Evolutionary conservation across 306 rosid species (phyloP).

Genomic region (apple (Malus domestica)): DNA sequence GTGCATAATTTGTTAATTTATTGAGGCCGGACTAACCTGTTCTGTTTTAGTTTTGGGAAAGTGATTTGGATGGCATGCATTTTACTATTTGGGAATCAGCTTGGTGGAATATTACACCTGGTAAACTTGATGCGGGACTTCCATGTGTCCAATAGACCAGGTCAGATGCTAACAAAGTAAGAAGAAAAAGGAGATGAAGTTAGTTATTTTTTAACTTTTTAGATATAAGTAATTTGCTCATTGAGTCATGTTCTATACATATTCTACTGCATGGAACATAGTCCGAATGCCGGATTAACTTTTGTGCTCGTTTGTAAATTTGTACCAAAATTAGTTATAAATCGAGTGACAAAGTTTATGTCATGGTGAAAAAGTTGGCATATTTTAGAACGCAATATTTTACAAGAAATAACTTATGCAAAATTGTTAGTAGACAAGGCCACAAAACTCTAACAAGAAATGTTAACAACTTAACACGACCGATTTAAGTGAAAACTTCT

Average conservation of each 20-base stretch:
- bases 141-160: constrained; percentile 3
- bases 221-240: not conserved
- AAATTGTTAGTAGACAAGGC: not conserved
- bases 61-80: not conserved
- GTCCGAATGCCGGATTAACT: too few relatives aligned
- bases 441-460: not conserved
- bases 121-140: constrained; percentile 4
- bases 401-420: not conserved
- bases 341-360: not conserved
- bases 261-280: too few relatives aligned
- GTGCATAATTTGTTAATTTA: not conserved
- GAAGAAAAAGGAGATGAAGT: not conserved
- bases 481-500: not conserved
- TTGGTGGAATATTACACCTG: constrained; percentile 6
- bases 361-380: not conserved
- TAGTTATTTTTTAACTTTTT: not conserved
- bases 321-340: not conserved
- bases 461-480: not conserved
- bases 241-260: not conserved
- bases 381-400: not conserved
- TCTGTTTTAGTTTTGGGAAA: not conserved
- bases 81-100: constrained; percentile 11
- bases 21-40: constrained; percentile 3
- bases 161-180: not conserved
- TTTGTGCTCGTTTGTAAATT: not conserved